Evolutionary conservation across 108 stramenopile species (phyloP).

Genomic region (Stephanodiscus minutulus): DNA sequence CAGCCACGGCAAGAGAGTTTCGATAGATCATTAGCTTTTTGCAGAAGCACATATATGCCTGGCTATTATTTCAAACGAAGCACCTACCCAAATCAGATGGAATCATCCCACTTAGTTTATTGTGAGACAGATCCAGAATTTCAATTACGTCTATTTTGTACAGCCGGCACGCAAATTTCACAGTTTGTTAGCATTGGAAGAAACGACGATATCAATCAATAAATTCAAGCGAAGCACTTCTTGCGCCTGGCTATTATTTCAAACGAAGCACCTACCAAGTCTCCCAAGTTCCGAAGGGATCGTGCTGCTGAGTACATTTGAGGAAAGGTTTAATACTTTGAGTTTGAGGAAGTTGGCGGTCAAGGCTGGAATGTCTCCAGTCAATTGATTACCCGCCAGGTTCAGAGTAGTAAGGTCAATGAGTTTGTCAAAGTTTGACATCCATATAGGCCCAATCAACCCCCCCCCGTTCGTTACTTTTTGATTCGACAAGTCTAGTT

Average conservation of each 20-base stretch:
- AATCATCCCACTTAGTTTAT: neutral
- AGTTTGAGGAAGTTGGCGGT: neutral
- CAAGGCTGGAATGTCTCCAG: neutral
- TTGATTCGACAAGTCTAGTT: neutral
- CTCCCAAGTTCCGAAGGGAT: neutral
- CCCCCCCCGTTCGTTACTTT: neutral
- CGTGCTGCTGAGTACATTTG: neutral
- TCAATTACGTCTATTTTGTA: neutral
- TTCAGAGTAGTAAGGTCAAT: neutral
- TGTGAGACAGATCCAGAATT: slow-evolving; percentile 1
- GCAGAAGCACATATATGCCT: too few relatives aligned
- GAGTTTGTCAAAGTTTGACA: neutral
- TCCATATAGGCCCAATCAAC: neutral
- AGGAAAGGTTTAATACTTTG: neutral
- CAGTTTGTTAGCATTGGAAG: too few relatives aligned
- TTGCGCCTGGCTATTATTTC: too few relatives aligned
- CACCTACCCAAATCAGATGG: neutral
- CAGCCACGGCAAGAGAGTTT: neutral
- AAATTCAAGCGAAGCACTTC: too few relatives aligned
- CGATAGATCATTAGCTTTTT: too few relatives aligned
- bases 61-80: neutral
- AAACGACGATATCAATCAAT: too few relatives aligned
- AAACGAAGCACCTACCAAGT: neutral
- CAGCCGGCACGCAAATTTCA: neutral
- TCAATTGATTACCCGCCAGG: neutral